A percentile compares a stretch with the other conserved stretches of the same genome.
These are phyloP conservation scores for Ophiostoma triangulosporum DNA, from an alignment of 2,329 filamentous ascomycete genomes.

Conservation along the genomic window DNA sequence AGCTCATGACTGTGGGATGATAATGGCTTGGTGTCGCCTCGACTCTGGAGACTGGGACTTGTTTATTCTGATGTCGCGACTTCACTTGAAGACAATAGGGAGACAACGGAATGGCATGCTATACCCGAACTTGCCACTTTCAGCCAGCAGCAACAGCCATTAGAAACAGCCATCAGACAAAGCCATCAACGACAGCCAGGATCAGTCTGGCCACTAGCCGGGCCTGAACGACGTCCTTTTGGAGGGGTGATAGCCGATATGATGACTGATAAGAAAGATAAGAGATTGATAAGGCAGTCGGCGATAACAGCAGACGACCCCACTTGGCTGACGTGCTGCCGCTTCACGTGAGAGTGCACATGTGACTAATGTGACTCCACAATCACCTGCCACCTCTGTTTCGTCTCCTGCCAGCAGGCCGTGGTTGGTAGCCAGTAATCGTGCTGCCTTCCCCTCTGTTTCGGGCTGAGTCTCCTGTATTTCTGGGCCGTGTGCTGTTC, in stretches of 20 bases:
- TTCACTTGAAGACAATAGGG: not conserved
- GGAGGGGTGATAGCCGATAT: not conserved
- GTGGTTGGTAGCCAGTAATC: slow-evolving; percentile 5
- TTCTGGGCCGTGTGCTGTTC: too few relatives aligned
- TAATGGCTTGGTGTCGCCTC: too few relatives aligned
- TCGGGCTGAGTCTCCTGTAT: not conserved
- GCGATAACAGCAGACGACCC: not conserved
- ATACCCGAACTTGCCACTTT: too few relatives aligned
- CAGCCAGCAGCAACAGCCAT: too few relatives aligned
- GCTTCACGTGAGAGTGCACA: slow-evolving; percentile 7
- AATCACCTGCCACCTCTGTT: slow-evolving; percentile 3
- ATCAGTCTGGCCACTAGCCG: too few relatives aligned
- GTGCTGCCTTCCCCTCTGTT: slow-evolving; percentile 8
- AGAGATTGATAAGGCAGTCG: not conserved
- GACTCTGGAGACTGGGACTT: too few relatives aligned
- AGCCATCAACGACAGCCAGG: too few relatives aligned
- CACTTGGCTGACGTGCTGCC: not conserved
- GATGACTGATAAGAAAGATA: not conserved
- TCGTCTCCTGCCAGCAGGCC: slow-evolving; percentile 3
- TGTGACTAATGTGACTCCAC: not conserved
- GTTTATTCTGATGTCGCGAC: not conserved
- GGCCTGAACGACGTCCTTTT: too few relatives aligned
- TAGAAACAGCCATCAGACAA: too few relatives aligned
- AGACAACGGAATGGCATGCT: too few relatives aligned
- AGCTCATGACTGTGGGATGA: not conserved